Base-by-base conservation (phyloP, 306 rosid genomes). In the Hylodesmum podocarpum region DNA sequence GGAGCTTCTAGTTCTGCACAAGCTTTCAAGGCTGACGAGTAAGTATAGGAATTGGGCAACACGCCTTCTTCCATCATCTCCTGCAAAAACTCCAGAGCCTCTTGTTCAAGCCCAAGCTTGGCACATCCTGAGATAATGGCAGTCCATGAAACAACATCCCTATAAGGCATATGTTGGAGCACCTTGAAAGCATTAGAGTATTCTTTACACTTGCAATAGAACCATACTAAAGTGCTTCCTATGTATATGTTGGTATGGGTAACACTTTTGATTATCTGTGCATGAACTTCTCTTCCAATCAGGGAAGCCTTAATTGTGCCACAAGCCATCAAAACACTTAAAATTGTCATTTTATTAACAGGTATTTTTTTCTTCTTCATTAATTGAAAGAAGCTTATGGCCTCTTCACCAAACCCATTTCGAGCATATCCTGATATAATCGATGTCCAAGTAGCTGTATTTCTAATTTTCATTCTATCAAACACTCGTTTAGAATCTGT, bases 391-490 rank as follows among this genome's bases (percentile, higher is more conserved):
- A 88, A 80, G 78, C 27, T 74, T 33, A 92, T 33, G 13, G 98
- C 98, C 86, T 92, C 93, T 74, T 89, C 87, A 11, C 95, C 91
- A 31, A 75, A 86, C 46, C 96, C 96, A 65, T 85, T 85, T 66
- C 97, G 88, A n/a, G 93, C 92, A 78, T 88, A 89, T 61, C 98
- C 98, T 8, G 98, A 91, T 77, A 95, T 92, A 67, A 95, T 78
- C 28, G 93, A 95, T 3, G 98, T 95, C 98, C 98, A 95, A 0
- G 98, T 95, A 73, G 87, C 98, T 1, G 95, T 92, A 78, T 95
- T 92, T 75, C 88, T 83, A 15, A 76, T 73, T 81, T 62, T 89
- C 97, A 95, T 89, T 77, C 86, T 72, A 31, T 86, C 82, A 82
- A 95, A 95, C 44, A 90, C 92, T 12, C 73, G 66, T 63, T 83